A percentile compares a stretch with the other conserved stretches of the same genome.
Conservation (phyloP, 2,329 filamentous ascomycete species). For the Fusarium drepaniforme region DNA sequence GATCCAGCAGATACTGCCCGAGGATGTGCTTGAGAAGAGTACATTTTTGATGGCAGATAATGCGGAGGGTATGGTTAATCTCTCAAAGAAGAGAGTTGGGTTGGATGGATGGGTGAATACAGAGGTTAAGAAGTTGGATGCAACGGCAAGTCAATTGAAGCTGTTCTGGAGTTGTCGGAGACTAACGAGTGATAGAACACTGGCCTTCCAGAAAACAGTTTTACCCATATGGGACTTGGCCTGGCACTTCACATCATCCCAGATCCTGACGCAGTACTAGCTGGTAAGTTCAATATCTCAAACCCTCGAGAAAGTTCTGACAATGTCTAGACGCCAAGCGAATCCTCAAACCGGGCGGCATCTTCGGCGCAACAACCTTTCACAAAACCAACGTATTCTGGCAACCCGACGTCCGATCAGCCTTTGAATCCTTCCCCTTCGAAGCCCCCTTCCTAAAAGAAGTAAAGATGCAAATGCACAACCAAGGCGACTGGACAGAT, state of each 20-base stretch:
- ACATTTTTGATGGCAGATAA: constrained; percentile 64
- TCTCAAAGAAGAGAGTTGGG: constrained; percentile 53
- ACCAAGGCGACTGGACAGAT: constrained; percentile 55
- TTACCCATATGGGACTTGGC: constrained; percentile 59
- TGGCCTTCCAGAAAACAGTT: constrained; percentile 51
- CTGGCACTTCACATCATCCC: constrained; percentile 62
- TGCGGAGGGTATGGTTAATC: constrained; percentile 55
- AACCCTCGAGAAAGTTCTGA: not conserved
- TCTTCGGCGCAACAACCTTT: constrained; percentile 53
- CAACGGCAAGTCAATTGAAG: constrained; percentile 51
- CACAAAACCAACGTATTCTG: constrained; percentile 52
- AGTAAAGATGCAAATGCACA: constrained; percentile 55
- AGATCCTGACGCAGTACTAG: constrained; percentile 49
- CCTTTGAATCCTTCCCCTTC: constrained; percentile 56
- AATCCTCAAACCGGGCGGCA: constrained; percentile 54
- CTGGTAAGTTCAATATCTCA: constrained; percentile 35
- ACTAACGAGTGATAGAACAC: constrained; percentile 50
- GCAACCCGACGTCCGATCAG: constrained; percentile 52
- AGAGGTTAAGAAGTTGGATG: constrained; percentile 58
- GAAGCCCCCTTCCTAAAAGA: constrained; percentile 50
- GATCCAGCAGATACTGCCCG: constrained; percentile 55
- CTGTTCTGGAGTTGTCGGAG: not conserved
- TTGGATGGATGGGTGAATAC: constrained; percentile 60
- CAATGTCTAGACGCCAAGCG: constrained; percentile 49
- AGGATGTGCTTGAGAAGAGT: constrained; percentile 55